phyloP scores from a whole-genome alignment of 2,329 filamentous ascomycete species.

The Diaporthe velutina region DNA sequence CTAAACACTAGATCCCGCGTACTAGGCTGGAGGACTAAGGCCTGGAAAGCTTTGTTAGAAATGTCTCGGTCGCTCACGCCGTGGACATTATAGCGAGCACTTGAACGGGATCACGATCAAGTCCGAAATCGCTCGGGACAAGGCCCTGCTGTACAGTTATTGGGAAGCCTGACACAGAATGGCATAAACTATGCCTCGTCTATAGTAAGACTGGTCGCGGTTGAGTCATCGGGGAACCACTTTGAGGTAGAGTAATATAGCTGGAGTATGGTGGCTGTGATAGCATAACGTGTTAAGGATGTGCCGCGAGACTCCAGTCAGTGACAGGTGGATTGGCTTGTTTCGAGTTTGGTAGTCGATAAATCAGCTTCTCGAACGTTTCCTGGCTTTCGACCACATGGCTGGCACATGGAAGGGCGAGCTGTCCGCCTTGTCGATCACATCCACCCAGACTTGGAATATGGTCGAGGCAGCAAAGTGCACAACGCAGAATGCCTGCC shows the following conservation, averaged over 20 bases:
- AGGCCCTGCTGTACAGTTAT: not conserved
- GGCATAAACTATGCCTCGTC: conserved; percentile 5
- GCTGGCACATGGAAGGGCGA: conserved; percentile 31
- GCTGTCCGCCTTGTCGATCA: conserved; percentile 28
- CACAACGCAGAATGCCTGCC: not conserved
- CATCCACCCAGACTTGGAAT: not conserved
- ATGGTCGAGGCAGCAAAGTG: not conserved
- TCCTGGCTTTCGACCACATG: conserved; percentile 33
- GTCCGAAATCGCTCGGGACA: conserved; percentile 3
- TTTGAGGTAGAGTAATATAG: not conserved
- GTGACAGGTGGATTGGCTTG: conserved; percentile 20
- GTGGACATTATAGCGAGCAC: conserved; percentile 7
- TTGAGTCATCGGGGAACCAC: conserved; percentile 4
- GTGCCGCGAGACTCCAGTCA: not conserved
- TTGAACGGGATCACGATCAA: not conserved
- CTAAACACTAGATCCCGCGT: conserved; percentile 21
- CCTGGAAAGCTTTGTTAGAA: not conserved
- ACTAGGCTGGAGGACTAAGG: conserved; percentile 1
- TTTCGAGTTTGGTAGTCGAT: conserved; percentile 16
- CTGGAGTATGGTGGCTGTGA: conserved; percentile 5
- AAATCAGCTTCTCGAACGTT: conserved; percentile 4
- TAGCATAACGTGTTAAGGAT: conserved; percentile 9
- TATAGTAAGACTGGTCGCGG: conserved; percentile 7
- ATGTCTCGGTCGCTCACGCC: conserved; percentile 13
- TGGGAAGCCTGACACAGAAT: not conserved